A percentile compares a stretch with the other conserved stretches of the same genome.
phyloP scores from a whole-genome alignment of 768 basidiomycete genomes.

The Suillus fuscotomentosus region DNA sequence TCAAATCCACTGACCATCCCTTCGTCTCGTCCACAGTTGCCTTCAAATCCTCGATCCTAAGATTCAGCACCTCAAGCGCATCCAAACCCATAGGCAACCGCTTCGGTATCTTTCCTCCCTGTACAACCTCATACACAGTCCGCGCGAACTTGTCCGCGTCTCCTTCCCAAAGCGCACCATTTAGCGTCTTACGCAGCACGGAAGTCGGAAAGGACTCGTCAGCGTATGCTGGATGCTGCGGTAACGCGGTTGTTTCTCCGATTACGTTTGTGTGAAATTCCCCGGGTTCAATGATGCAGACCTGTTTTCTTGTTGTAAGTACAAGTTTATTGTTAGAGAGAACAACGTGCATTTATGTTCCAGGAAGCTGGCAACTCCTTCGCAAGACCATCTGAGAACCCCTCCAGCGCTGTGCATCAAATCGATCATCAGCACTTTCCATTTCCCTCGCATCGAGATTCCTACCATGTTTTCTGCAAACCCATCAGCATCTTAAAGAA shows the following conservation, averaged over 20 bases:
- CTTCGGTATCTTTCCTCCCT: neutral
- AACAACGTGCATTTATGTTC: neutral
- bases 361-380: neutral
- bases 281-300: neutral
- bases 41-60: neutral
- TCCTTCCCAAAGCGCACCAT: neutral
- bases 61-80: neutral
- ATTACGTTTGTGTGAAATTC: neutral
- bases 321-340: neutral
- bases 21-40: neutral
- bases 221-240: neutral
- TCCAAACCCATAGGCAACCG: neutral
- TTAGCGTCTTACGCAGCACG: neutral
- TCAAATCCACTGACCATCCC: neutral
- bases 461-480: neutral
- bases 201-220: neutral
- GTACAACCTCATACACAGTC: neutral
- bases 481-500: neutral
- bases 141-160: neutral
- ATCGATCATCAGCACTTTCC: neutral
- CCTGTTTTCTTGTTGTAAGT: neutral
- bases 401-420: neutral
- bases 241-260: neutral
- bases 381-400: neutral
- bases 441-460: neutral